A percentile compares a stretch with the other conserved stretches of the same genome.
phyloP scores from a whole-genome alignment of 345 rosid genomes.

The Corchorus olitorius region DNA sequence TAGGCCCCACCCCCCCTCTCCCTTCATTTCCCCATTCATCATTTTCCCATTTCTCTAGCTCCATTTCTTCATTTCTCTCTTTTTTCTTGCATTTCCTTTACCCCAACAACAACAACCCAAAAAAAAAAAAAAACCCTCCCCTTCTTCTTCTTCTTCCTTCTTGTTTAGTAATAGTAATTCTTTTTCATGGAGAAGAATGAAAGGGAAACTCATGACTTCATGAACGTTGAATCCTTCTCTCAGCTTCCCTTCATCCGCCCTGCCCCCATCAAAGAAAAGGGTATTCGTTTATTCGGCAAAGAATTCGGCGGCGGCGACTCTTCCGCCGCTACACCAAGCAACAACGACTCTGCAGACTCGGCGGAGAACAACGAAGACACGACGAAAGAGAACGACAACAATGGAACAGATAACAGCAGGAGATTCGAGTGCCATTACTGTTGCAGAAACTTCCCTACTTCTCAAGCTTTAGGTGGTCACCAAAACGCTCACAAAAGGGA shows the following conservation, averaged over 20 bases:
- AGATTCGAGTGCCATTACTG: slow-evolving; percentile 97
- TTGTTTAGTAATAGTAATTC: not conserved
- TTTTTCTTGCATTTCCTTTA: not conserved
- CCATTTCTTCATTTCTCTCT: not conserved
- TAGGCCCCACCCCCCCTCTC: slow-evolving; percentile 10
- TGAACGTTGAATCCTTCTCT: slow-evolving; percentile 60
- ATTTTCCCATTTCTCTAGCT: slow-evolving; percentile 6
- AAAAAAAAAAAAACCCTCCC: not conserved
- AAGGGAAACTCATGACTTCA: slow-evolving; percentile 63
- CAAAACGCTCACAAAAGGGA: slow-evolving; percentile 99
- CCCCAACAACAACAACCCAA: not conserved
- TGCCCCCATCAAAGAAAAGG: slow-evolving; percentile 48
- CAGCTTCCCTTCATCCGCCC: slow-evolving; percentile 73
- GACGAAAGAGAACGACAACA: slow-evolving; percentile 30
- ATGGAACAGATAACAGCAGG: slow-evolving; percentile 47
- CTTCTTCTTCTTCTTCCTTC: not conserved
- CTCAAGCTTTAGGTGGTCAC: slow-evolving; percentile 98
- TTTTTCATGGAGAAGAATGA: slow-evolving; percentile 29
- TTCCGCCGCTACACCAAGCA: not conserved
- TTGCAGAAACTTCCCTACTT: slow-evolving; percentile 93
- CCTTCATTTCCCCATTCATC: not conserved
- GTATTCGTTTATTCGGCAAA: slow-evolving; percentile 86
- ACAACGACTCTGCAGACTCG: slow-evolving; percentile 32
- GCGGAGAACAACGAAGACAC: slow-evolving; percentile 42
- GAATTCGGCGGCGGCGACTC: slow-evolving; percentile 53